These are phyloP conservation scores for Theileria annulata DNA, from an alignment of 169 alveolate genomes.

Conservation along the genomic window DNA sequence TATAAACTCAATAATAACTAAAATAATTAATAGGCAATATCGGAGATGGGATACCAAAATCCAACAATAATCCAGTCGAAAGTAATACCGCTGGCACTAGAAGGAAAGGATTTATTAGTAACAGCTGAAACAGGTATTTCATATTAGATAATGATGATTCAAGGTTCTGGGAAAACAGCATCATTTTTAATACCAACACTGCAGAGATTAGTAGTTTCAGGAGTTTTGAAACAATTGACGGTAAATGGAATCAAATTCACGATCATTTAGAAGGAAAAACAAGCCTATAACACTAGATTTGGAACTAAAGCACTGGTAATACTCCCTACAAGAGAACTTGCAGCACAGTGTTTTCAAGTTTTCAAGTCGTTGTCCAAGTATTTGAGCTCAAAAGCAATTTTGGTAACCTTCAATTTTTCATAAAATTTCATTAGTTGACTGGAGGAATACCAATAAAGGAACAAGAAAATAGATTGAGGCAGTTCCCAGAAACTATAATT, in stretches of 20 bases:
- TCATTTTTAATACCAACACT: conserved; percentile 87
- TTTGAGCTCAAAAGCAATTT: conserved; percentile 73
- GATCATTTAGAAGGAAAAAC: conserved; percentile 16
- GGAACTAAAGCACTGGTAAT: conserved; percentile 87
- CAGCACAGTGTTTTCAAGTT: conserved; percentile 86
- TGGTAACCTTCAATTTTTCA: conserved; percentile 66
- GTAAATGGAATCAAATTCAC: conserved; percentile 25
- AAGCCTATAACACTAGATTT: conserved; percentile 4
- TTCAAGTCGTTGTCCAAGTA: conserved; percentile 80
- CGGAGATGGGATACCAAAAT: conserved; percentile 73
- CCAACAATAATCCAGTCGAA: conserved; percentile 86
- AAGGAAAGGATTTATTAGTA: conserved; percentile 83
- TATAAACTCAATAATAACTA: too few species aligned
- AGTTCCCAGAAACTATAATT: conserved; percentile 92
- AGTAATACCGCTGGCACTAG: conserved; percentile 86
- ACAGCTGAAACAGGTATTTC: conserved; percentile 86
- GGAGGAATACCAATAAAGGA: conserved; percentile 87
- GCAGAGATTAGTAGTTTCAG: conserved; percentile 81
- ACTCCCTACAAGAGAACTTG: conserved; percentile 91
- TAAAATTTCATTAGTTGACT: conserved; percentile 76
- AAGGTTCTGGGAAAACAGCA: conserved; percentile 90
- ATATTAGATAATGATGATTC: not conserved
- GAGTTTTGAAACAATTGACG: conserved; percentile 70
- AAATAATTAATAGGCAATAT: conserved; percentile 69
- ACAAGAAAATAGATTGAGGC: conserved; percentile 85